Conservation (phyloP, 768 basidiomycete species). For the Lactifluus volemus region DNA sequence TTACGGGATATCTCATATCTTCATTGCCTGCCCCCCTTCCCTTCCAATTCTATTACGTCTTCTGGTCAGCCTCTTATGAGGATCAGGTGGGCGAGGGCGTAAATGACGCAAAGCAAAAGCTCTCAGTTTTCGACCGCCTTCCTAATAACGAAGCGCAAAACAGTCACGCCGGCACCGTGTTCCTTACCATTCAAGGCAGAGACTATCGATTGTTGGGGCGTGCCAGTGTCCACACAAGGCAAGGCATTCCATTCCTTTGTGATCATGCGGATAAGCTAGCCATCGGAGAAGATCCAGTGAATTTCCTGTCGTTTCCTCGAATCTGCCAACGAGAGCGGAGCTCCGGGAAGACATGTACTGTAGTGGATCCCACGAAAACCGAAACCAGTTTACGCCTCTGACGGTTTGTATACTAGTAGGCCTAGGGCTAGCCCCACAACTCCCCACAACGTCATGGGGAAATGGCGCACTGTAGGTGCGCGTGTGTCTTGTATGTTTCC, state of each 20-base stretch:
- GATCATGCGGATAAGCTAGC: neutral
- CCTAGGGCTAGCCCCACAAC: neutral
- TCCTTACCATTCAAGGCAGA: neutral
- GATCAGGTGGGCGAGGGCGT: neutral
- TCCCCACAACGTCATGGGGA: neutral
- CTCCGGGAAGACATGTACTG: too few species aligned
- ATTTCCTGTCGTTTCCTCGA: neutral
- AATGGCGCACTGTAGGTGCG: neutral
- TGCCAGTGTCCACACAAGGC: too few species aligned
- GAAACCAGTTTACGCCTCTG: too few species aligned
- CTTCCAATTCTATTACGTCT: constrained; percentile 8
- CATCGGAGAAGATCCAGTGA: neutral
- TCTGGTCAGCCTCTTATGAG: neutral
- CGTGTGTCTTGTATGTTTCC: neutral
- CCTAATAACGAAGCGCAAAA: neutral
- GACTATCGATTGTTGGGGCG: neutral
- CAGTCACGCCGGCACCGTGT: neutral
- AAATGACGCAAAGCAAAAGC: constrained; percentile 5
- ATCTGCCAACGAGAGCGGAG: neutral
- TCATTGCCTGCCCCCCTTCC: neutral
- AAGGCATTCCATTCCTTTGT: too few species aligned
- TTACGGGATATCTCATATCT: neutral
- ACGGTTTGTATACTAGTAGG: too few species aligned
- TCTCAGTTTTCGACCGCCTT: neutral
- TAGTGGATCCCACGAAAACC: too few species aligned